phyloP scores from a whole-genome alignment of 73 alveolate species.

The Blepharisma stoltei region DNA sequence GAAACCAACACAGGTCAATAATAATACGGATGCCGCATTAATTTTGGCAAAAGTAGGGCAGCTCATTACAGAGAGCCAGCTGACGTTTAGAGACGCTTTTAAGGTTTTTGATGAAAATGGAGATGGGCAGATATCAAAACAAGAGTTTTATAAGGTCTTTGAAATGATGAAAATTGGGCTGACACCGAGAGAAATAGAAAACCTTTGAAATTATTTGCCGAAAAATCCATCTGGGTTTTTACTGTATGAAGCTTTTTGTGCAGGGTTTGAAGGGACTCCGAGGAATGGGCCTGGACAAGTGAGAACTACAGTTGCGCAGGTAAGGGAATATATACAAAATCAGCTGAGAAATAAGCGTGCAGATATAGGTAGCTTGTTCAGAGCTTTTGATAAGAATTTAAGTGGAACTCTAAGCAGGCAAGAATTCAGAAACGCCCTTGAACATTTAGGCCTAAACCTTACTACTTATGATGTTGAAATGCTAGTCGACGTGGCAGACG shows the following conservation, averaged over 20 bases:
- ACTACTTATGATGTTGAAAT: neutral
- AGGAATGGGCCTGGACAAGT: too few species aligned
- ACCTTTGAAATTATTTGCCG: neutral
- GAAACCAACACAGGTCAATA: neutral
- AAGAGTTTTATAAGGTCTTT: conserved; percentile 14
- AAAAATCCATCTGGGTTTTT: neutral
- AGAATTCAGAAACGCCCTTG: neutral
- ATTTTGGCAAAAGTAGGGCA: neutral
- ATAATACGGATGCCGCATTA: neutral
- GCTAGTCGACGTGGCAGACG: neutral
- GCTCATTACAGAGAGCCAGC: neutral
- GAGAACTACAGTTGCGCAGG: too few species aligned
- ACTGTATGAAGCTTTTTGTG: neutral
- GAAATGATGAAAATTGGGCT: conserved; percentile 23
- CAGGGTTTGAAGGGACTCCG: too few species aligned
- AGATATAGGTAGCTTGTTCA: too few species aligned
- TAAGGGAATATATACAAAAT: too few species aligned
- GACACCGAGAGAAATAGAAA: neutral
- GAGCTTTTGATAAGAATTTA: too few species aligned
- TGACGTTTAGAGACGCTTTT: conserved; percentile 4
- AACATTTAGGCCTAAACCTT: neutral
- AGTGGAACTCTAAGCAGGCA: too few species aligned
- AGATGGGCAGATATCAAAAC: conserved; percentile 10
- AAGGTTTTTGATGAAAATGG: conserved; percentile 24
- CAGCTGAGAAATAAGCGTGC: too few species aligned